Conservation (phyloP, 1,284 basidiomycete genomes). For the Cutaneotrichosporon sp. region DNA sequence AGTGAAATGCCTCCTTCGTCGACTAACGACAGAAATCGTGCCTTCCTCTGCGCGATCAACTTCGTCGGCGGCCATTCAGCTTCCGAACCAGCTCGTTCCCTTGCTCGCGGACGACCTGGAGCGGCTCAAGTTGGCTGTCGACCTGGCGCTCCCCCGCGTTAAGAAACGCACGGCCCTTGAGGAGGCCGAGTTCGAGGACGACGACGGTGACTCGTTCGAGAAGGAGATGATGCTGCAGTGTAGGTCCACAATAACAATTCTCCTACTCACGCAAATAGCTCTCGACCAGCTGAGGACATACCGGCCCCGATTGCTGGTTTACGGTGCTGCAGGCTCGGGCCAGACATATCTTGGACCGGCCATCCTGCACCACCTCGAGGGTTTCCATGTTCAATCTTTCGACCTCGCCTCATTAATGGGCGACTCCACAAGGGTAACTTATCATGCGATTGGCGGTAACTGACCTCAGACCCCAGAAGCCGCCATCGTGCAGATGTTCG, state of each 20-base stretch:
- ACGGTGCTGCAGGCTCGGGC: conserved; percentile 83
- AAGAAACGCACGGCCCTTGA: conserved; percentile 80
- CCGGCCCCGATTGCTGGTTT: conserved; percentile 81
- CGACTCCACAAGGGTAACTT: conserved; percentile 76
- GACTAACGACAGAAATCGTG: conserved; percentile 67
- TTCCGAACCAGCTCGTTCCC: conserved; percentile 83
- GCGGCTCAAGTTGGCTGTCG: conserved; percentile 67
- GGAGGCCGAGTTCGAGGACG: conserved; percentile 88
- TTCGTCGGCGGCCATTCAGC: conserved; percentile 75
- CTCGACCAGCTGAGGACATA: conserved; percentile 90
- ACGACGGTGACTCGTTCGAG: conserved; percentile 68
- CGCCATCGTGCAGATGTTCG: conserved; percentile 90
- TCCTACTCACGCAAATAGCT: conserved; percentile 57
- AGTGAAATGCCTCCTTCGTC: conserved; percentile 37
- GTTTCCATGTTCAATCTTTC: conserved; percentile 90
- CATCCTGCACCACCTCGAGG: conserved; percentile 88
- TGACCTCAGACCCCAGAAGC: conserved; percentile 77
- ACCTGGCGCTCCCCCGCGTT: conserved; percentile 67
- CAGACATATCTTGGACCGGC: conserved; percentile 88
- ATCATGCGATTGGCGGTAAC: neutral
- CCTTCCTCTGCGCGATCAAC: conserved; percentile 92
- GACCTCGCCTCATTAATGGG: conserved; percentile 86
- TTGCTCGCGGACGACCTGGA: conserved; percentile 70
- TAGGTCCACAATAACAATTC: conserved; percentile 49
- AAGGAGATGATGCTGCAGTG: conserved; percentile 83